Conservation (phyloP, 2,329 filamentous ascomycete genomes). For the Samsoniella hepiali region DNA sequence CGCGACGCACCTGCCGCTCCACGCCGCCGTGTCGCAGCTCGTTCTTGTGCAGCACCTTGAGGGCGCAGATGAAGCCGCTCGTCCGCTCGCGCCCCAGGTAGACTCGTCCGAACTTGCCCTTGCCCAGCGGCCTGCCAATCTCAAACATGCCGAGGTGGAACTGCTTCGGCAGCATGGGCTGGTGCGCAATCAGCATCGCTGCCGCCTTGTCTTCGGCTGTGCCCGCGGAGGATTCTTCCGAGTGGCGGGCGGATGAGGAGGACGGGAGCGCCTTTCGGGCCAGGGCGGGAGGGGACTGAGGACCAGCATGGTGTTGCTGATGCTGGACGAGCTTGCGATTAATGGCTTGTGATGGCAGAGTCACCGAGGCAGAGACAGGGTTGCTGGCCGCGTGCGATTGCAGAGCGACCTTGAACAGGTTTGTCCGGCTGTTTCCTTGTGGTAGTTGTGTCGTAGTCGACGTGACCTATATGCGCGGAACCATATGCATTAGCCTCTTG, state of each 20-base stretch:
- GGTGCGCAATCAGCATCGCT: conserved; percentile 49
- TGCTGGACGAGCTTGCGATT: conserved; percentile 43
- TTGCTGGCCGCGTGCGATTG: conserved; percentile 64
- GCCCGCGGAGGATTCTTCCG: conserved; percentile 45
- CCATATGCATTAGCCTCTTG: conserved; percentile 7
- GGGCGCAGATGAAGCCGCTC: conserved; percentile 77
- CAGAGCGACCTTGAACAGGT: conserved; percentile 81
- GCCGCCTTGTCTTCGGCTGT: conserved; percentile 46
- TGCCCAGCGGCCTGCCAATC: conserved; percentile 80
- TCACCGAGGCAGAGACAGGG: conserved; percentile 63
- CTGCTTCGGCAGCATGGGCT: conserved; percentile 56
- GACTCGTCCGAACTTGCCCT: conserved; percentile 84
- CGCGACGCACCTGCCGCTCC: conserved; percentile 81
- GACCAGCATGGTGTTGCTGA: conserved; percentile 44
- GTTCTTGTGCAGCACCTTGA: conserved; percentile 83
- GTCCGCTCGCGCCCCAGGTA: conserved; percentile 79
- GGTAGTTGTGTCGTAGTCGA: conserved; percentile 40
- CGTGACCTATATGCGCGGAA: conserved; percentile 23
- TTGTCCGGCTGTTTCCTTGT: conserved; percentile 64
- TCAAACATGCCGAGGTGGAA: conserved; percentile 95
- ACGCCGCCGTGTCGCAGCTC: conserved; percentile 74
- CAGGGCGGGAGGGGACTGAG: conserved; percentile 38
- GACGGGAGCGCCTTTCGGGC: conserved; percentile 22
- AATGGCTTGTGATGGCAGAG: conserved; percentile 63
- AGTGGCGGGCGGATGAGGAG: conserved; percentile 32